Base-by-base conservation (phyloP, 2,329 filamentous ascomycete species). In the Aureobasidium sp. region DNA sequence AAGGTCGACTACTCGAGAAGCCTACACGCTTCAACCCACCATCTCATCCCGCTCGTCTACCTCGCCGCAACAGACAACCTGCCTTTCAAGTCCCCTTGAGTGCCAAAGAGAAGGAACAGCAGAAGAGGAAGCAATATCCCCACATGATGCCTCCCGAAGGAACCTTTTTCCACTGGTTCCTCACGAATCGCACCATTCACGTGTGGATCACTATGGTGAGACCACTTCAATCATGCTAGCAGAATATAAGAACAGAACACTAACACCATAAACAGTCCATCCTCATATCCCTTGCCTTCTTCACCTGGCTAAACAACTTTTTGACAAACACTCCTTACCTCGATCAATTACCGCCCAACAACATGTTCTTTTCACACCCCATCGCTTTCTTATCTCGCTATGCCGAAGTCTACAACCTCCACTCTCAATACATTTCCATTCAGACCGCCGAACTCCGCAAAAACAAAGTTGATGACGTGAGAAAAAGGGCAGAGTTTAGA, bases 1-100 rank as follows among this genome's bases (percentile, higher is more conserved):
- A 87, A 70, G 83, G 84, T 39, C 82, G 87, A 65, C 83, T 91
- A 5, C 86, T 99, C 66, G 90, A 90, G 69, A 91, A 97, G 75
- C 93, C 93, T 27, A 83, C 89, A 70, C 89, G 87, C 73, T 97
- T 96, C 81, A 90, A 90, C 52, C 93, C 94, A 2, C 94, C 94
- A 0, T 97, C 93, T 0, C 94, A 97, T 74, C 87, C 89, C 13
- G 79, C 88, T 26, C 82, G 88, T 7, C 82, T 91, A 36, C 80
- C 82, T 66, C 75, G 76, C 58, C 73, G 78, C 7, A 86, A 87
- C 34, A 23, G 34, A 51, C 57, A 51, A 34, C 57, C 57, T 9
- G 46, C 44, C 26, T 60, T 50, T 27, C 81, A 82, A 68, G 85
- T 87, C 74, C 96, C 95, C 72, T 76, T 78, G 0, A 91, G 91